A percentile compares a stretch with the other conserved stretches of the same genome.
These are phyloP conservation scores for Xylaria longipes DNA, from an alignment of 495 filamentous ascomycete genomes.

Conservation along the genomic window DNA sequence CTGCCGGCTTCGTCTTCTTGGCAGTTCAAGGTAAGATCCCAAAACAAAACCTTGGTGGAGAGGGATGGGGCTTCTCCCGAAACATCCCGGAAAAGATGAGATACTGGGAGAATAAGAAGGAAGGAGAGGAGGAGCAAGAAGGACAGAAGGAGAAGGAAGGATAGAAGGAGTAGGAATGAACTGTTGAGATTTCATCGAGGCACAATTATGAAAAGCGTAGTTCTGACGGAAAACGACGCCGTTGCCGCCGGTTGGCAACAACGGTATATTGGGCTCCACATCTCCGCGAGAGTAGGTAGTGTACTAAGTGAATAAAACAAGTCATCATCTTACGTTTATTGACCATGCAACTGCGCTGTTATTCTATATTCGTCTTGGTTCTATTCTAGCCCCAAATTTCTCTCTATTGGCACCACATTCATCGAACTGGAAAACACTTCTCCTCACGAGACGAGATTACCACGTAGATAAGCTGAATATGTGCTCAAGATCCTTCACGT, in stretches of 20 bases:
- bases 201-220: too few relatives aligned
- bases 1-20: neutral
- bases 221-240: too few relatives aligned
- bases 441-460: neutral
- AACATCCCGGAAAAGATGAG: neutral
- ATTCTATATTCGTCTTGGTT: too few relatives aligned
- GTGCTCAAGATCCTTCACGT: neutral
- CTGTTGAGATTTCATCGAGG: too few relatives aligned
- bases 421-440: neutral
- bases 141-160: neutral
- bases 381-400: too few relatives aligned
- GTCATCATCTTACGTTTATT: too few relatives aligned
- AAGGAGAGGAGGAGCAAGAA: neutral
- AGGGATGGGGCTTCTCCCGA: neutral
- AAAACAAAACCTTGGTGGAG: neutral
- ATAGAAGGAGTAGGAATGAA: neutral
- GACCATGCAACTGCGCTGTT: too few relatives aligned
- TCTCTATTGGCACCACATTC: too few relatives aligned
- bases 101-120: neutral
- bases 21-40: constrained; percentile 6
- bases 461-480: neutral
- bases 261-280: too few relatives aligned
- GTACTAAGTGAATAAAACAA: too few relatives aligned
- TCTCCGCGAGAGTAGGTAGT: too few relatives aligned
- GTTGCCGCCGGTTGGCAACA: too few relatives aligned